phyloP scores from a whole-genome alignment of 2,329 filamentous ascomycete species.

The Neophaeococcomyces mojaviensis region DNA sequence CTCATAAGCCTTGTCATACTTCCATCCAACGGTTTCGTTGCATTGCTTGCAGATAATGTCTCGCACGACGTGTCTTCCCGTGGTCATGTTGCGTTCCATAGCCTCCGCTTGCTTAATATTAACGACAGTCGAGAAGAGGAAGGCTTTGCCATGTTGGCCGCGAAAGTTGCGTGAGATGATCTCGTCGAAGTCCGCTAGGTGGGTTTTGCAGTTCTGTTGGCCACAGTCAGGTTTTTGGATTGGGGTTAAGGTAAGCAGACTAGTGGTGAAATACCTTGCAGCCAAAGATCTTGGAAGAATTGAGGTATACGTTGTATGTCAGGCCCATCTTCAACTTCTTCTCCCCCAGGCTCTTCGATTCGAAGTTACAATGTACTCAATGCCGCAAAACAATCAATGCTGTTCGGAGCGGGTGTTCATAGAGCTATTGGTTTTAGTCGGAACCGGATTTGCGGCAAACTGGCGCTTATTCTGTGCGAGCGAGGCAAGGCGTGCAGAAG shows the following conservation, averaged over 20 bases:
- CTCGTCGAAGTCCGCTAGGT: conserved; percentile 89
- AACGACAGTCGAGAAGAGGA: conserved; percentile 89
- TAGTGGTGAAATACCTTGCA: conserved; percentile 51
- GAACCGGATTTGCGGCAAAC: no score
- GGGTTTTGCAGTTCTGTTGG: conserved; percentile 70
- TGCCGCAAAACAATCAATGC: no score
- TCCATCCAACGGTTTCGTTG: conserved; percentile 91
- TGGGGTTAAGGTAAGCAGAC: not conserved
- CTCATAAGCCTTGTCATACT: conserved; percentile 97
- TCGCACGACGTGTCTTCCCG: conserved; percentile 84
- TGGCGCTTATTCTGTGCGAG: no score
- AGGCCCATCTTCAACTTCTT: conserved; percentile 60
- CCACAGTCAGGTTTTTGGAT: conserved; percentile 5
- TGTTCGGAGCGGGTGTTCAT: no score
- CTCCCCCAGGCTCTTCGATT: no score
- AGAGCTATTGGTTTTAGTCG: no score
- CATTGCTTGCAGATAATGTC: conserved; percentile 90
- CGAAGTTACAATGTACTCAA: no score
- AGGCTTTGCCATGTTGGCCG: conserved; percentile 95
- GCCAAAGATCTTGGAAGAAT: conserved; percentile 78
- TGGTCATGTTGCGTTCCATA: conserved; percentile 97
- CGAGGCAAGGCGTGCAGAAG: no score
- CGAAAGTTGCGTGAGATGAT: conserved; percentile 98
- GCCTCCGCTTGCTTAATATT: conserved; percentile 76
- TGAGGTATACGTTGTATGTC: conserved; percentile 84